phyloP scores from a whole-genome alignment of 164 flowering plant genomes.

The Vitis amurensis region DNA sequence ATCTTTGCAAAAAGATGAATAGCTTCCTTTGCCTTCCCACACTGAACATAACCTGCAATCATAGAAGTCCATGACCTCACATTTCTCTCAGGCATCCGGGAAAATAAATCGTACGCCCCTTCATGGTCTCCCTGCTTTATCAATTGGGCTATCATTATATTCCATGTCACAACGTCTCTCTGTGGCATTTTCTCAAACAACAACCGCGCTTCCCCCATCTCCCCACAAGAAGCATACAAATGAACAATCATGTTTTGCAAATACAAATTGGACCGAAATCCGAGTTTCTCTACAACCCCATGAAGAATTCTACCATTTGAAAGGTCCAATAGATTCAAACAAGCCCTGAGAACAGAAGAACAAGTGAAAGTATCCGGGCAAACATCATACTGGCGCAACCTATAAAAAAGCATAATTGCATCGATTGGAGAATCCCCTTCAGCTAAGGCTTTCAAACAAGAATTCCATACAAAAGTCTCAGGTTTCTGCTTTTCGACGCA shows the following conservation, averaged over 20 bases:
- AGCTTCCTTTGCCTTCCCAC: slow-evolving; percentile 62
- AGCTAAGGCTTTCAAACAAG: slow-evolving; percentile 48
- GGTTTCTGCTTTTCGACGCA: slow-evolving; percentile 19
- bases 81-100: slow-evolving; percentile 54
- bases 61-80: slow-evolving; percentile 71
- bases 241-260: slow-evolving; percentile 51
- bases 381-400: slow-evolving; percentile 31
- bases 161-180: slow-evolving; percentile 69
- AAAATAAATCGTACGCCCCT: slow-evolving; percentile 46
- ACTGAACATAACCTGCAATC: slow-evolving; percentile 62
- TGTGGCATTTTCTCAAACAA: slow-evolving; percentile 58
- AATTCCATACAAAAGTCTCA: slow-evolving; percentile 47
- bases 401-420: slow-evolving; percentile 46
- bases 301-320: slow-evolving; percentile 51
- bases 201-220: slow-evolving; percentile 30
- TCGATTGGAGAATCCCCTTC: slow-evolving; percentile 47
- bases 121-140: slow-evolving; percentile 44
- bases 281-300: slow-evolving; percentile 57
- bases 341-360: slow-evolving; percentile 70
- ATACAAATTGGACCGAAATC: slow-evolving; percentile 52
- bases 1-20: slow-evolving; percentile 44
- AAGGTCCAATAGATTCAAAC: slow-evolving; percentile 33
- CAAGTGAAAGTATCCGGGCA: slow-evolving; percentile 52
- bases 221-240: slow-evolving; percentile 55
- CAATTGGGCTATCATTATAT: slow-evolving; percentile 55